Percentiles rank a stretch among this genome's conserved stretches.
Evolutionary conservation across 2,329 filamentous ascomycete genomes (phyloP).

Genomic region (Cladophialophora carrionii): DNA sequence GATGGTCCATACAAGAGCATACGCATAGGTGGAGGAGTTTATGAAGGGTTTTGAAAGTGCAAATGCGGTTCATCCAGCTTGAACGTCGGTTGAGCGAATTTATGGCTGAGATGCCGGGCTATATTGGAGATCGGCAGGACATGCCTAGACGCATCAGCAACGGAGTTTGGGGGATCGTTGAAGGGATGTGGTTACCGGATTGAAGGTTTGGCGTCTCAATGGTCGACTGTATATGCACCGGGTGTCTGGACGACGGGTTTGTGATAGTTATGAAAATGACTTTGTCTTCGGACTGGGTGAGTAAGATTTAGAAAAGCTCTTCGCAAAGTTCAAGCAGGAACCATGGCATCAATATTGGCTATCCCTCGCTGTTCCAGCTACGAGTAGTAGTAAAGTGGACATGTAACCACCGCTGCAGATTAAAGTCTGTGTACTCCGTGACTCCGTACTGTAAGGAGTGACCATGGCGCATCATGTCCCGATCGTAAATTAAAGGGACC

Average conservation of each 20-base stretch:
- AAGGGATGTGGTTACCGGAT: not conserved
- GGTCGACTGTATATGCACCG: conserved; percentile 1
- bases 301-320: not conserved
- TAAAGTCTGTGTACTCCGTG: too few relatives aligned
- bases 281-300: not conserved
- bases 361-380: not conserved
- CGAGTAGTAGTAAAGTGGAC: not conserved
- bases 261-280: not conserved
- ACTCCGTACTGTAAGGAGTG: too few relatives aligned
- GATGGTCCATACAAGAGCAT: not conserved
- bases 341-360: not conserved
- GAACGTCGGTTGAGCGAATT: not conserved
- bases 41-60: not conserved
- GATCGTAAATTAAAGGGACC: conserved; percentile 9
- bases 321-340: not conserved
- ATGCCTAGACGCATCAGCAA: not conserved
- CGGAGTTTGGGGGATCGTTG: not conserved
- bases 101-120: not conserved
- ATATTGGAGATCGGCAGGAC: not conserved
- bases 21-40: conserved; percentile 3
- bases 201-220: not conserved
- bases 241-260: not conserved
- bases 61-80: not conserved
- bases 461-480: not conserved
- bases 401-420: not conserved